phyloP scores from a whole-genome alignment of 208 protist species.

The Vickermania ingenoplastis region DNA sequence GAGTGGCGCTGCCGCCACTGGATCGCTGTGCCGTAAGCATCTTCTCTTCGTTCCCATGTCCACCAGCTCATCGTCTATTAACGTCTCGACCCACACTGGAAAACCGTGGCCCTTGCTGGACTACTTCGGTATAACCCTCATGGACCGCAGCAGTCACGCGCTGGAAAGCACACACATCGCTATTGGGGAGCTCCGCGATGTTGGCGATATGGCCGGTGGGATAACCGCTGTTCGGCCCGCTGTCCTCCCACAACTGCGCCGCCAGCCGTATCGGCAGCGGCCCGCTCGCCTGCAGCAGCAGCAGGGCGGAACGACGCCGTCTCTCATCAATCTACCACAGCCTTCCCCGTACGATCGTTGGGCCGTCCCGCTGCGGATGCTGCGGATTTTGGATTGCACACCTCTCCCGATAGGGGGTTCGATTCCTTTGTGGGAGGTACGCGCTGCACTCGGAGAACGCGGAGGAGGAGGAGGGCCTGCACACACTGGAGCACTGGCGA shows the following conservation, averaged over 20 bases:
- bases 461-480: background rate
- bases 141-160: slow-evolving; percentile 35
- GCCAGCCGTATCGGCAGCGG: slow-evolving; percentile 2
- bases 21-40: slow-evolving; percentile 24
- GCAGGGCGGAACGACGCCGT: background rate
- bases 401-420: background rate
- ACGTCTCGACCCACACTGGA: no score
- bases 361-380: slow-evolving; percentile 25
- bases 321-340: background rate
- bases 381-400: slow-evolving; percentile 42
- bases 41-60: slow-evolving; percentile 23
- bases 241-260: background rate
- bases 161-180: slow-evolving; percentile 45
- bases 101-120: no score
- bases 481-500: background rate
- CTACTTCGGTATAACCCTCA: slow-evolving; percentile 50
- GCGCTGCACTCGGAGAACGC: background rate
- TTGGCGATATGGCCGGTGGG: slow-evolving; percentile 3
- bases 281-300: slow-evolving; percentile 5
- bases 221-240: no score
- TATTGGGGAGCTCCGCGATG: slow-evolving; percentile 55
- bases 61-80: no score
- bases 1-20: slow-evolving; percentile 1
- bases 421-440: background rate
- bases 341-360: slow-evolving; percentile 6